phyloP scores from a whole-genome alignment of 495 filamentous ascomycete species.

The Podospora pseudocomata region DNA sequence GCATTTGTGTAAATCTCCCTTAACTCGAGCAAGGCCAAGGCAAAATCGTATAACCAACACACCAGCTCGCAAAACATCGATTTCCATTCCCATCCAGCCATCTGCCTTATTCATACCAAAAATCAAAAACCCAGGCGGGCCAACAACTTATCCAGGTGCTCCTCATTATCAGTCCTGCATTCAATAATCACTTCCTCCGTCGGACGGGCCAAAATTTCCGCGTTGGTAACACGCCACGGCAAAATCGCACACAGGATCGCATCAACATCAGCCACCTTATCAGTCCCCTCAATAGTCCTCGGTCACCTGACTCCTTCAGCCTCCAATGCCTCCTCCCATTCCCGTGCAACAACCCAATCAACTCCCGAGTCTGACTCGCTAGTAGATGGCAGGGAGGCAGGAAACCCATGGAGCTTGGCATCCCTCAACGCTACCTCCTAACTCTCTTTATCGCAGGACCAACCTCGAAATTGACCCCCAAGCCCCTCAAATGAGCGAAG shows the following conservation, averaged over 20 bases:
- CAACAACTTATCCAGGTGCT: constrained; percentile 13
- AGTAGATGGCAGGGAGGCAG: constrained; percentile 7
- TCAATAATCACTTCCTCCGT: constrained; percentile 6
- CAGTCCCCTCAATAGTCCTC: constrained; percentile 2
- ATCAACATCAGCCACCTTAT: constrained; percentile 13
- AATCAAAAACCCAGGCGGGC: constrained; percentile 7
- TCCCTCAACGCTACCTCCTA: constrained; percentile 4
- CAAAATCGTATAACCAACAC: too few relatives aligned
- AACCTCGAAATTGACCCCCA: constrained; percentile 9
- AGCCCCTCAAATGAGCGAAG: constrained; percentile 1
- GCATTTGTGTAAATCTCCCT: too few relatives aligned
- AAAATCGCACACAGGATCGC: constrained; percentile 12
- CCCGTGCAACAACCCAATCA: constrained; percentile 9
- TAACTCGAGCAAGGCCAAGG: too few relatives aligned
- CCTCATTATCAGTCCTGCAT: constrained; percentile 14
- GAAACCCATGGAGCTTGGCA: constrained; percentile 14
- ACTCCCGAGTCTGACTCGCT: background rate
- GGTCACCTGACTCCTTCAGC: constrained; percentile 6
- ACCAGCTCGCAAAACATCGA: too few relatives aligned
- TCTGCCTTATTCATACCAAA: background rate
- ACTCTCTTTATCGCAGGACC: constrained; percentile 9
- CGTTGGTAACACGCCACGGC: constrained; percentile 8
- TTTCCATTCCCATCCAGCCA: too few relatives aligned
- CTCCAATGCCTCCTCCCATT: constrained; percentile 11
- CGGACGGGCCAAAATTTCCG: constrained; percentile 3